phyloP scores from a whole-genome alignment of 2,329 filamentous ascomycete genomes.

The Alternaria sp. region DNA sequence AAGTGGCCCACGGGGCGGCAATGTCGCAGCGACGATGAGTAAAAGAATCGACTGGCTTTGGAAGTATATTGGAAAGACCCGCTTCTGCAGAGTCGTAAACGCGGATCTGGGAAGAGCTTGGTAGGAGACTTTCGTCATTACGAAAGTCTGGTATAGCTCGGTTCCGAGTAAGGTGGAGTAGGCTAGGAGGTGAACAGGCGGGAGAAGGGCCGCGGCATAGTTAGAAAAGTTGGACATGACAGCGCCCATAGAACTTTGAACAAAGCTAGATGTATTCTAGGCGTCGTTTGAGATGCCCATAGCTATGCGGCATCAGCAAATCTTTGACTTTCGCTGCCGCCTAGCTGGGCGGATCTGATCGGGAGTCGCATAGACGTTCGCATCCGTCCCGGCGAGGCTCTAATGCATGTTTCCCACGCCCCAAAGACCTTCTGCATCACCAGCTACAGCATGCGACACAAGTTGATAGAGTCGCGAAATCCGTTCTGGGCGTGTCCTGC shows the following conservation, averaged over 20 bases:
- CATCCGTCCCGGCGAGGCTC: neutral
- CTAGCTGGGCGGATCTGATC: neutral
- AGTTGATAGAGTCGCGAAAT: neutral
- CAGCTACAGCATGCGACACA: neutral
- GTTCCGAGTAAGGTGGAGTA: conserved; percentile 51
- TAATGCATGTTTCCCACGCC: neutral
- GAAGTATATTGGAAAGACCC: conserved; percentile 52
- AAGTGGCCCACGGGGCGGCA: conserved; percentile 40
- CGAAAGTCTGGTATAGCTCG: conserved; percentile 50
- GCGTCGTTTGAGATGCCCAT: no score
- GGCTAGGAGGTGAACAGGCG: conserved; percentile 46
- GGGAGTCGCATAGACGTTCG: neutral
- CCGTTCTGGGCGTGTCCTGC: neutral
- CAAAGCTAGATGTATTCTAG: rapidly evolving
- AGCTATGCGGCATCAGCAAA: neutral
- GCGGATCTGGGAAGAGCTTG: conserved; percentile 43
- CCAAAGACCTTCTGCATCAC: neutral
- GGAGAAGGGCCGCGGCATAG: conserved; percentile 10
- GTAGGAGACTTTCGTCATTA: conserved; percentile 51
- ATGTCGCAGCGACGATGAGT: conserved; percentile 42
- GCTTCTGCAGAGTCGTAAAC: conserved; percentile 50
- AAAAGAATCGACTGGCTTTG: conserved; percentile 45
- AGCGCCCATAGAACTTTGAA: neutral
- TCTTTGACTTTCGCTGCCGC: conserved; percentile 7
- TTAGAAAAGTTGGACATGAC: neutral